These are phyloP conservation scores for Hortaea sp. DNA, from an alignment of 2,329 filamentous ascomycete genomes.

Conservation along the genomic window DNA sequence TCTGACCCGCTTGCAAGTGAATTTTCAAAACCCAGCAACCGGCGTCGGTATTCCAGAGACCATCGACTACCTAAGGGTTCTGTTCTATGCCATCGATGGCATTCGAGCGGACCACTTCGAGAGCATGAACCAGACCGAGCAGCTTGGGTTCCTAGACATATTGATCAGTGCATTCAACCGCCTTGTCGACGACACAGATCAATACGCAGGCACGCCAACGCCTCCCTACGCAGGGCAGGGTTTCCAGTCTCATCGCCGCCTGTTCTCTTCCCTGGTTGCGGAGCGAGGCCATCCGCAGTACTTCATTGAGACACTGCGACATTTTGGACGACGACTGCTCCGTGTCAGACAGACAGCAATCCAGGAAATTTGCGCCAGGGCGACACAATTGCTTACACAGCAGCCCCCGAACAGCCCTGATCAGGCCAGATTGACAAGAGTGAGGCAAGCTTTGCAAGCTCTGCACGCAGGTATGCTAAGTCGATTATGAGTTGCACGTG, in stretches of 20 bases:
- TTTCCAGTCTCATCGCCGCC: constrained; percentile 1
- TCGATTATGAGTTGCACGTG: too few relatives aligned
- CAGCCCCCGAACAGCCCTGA: not conserved
- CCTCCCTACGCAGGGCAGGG: constrained; percentile 5
- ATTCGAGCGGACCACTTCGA: constrained; percentile 1
- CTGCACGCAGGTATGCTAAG: not conserved
- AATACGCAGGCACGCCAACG: not conserved
- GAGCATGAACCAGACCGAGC: not conserved
- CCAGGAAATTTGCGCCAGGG: not conserved
- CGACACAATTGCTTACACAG: not conserved
- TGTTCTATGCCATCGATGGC: constrained; percentile 4
- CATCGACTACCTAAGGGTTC: constrained; percentile 1
- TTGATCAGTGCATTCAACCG: constrained; percentile 2
- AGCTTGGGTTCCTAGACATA: not conserved
- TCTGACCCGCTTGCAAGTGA: not conserved
- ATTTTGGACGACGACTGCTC: not conserved
- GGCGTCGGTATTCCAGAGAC: constrained; percentile 5
- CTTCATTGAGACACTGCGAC: constrained; percentile 2
- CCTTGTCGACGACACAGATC: constrained; percentile 4
- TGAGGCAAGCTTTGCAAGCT: not conserved
- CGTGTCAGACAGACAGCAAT: not conserved
- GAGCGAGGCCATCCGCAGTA: constrained; percentile 1
- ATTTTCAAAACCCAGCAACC: not conserved
- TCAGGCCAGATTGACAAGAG: not conserved
- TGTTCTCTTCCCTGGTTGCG: constrained; percentile 4